A percentile compares a stretch with the other conserved stretches of the same genome.
Conservation (phyloP, 2,329 filamentous ascomycete genomes). For the Pseudogymnoascus sp. region DNA sequence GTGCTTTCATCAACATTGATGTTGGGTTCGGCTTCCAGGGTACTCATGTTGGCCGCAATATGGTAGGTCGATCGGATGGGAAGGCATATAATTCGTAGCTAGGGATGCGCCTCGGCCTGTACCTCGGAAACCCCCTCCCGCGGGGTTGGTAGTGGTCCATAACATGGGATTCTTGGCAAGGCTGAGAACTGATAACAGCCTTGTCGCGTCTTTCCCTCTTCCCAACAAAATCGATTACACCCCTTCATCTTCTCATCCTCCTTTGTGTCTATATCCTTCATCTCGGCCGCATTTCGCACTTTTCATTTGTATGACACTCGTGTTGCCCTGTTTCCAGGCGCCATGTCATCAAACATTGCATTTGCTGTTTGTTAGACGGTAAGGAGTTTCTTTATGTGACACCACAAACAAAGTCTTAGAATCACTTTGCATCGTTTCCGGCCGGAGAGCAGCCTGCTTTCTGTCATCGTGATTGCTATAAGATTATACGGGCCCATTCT, state of each 20-base stretch:
- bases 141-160: background rate
- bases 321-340: background rate
- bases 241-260: background rate
- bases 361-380: background rate
- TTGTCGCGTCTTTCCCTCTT: background rate
- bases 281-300: background rate
- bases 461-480: background rate
- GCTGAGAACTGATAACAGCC: background rate
- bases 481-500: background rate
- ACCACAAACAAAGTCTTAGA: background rate
- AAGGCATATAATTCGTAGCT: background rate
- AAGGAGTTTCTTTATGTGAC: slow-evolving; percentile 5
- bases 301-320: background rate
- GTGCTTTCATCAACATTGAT: background rate
- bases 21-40: background rate
- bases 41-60: background rate
- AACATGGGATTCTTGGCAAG: slow-evolving; percentile 6
- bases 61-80: background rate
- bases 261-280: background rate
- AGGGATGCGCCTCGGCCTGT: background rate
- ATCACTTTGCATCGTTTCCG: background rate
- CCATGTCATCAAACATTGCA: background rate
- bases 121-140: background rate
- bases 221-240: background rate
- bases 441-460: background rate